A percentile compares a stretch with the other conserved stretches of the same genome.
Evolutionary conservation across 2,329 filamentous ascomycete genomes (phyloP).

Genomic region (Colletotrichum incanum): DNA sequence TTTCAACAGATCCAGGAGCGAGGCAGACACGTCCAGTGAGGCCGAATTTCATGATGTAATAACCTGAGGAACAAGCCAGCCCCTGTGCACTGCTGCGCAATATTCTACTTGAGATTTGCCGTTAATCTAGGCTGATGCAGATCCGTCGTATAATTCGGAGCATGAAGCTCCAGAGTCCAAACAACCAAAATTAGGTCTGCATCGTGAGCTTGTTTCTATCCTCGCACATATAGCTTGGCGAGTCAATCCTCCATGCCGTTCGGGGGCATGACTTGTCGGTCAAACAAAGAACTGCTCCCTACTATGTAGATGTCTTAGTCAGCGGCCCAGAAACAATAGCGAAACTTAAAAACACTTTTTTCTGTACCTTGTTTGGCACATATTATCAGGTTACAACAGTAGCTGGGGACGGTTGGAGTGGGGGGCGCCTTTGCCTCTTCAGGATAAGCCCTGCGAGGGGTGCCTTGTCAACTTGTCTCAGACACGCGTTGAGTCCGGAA

Average conservation of each 20-base stretch:
- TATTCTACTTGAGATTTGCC: conserved; percentile 17
- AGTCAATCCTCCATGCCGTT: not conserved
- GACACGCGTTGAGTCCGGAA: not conserved
- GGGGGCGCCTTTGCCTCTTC: conserved; percentile 10
- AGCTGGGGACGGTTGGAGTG: conserved; percentile 3
- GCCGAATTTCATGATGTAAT: not conserved
- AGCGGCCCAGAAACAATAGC: not conserved
- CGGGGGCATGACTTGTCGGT: not conserved
- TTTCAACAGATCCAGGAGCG: not conserved
- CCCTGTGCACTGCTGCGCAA: not conserved
- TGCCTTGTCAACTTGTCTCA: conserved; percentile 6
- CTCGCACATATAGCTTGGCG: not conserved
- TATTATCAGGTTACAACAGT: conserved; percentile 6
- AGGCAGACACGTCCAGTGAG: not conserved
- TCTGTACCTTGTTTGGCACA: conserved; percentile 34
- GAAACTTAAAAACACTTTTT: not conserved
- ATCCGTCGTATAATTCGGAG: not conserved
- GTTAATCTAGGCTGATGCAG: not conserved
- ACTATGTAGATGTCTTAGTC: conserved; percentile 2
- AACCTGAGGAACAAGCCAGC: not conserved
- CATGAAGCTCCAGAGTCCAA: conserved; percentile 8
- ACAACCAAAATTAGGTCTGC: conserved; percentile 11
- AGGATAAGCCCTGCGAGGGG: conserved; percentile 25
- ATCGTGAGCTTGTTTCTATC: conserved; percentile 14
- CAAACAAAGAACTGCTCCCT: conserved; percentile 13